These are phyloP conservation scores for Clarireedia sp. DNA, from an alignment of 2,329 filamentous ascomycete genomes.

Conservation along the genomic window DNA sequence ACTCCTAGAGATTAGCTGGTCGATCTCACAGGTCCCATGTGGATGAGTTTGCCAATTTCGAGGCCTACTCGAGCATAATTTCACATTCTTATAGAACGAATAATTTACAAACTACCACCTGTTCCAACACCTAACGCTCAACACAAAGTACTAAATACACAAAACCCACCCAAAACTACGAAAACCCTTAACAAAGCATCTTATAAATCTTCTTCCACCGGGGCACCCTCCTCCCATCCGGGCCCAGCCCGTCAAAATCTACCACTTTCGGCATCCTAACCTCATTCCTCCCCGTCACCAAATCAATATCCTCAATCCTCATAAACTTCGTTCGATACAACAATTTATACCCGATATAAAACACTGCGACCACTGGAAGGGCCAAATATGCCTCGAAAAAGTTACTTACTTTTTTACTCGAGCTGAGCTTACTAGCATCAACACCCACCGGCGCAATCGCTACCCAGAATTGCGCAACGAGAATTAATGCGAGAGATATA, in stretches of 20 bases:
- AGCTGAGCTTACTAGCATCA: constrained; percentile 30
- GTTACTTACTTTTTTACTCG: constrained; percentile 43
- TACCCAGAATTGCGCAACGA: constrained; percentile 60
- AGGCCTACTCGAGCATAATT: too few species aligned
- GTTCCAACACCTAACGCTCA: too few species aligned
- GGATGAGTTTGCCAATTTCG: too few species aligned
- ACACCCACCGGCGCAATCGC: constrained; percentile 66
- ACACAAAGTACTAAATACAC: too few species aligned
- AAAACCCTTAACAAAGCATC: neutral
- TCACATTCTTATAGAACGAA: too few species aligned
- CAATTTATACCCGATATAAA: constrained; percentile 72
- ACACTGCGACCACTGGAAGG: constrained; percentile 56
- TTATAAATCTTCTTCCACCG: neutral
- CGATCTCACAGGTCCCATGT: too few species aligned
- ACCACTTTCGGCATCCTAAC: constrained; percentile 37
- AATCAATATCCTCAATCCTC: constrained; percentile 66
- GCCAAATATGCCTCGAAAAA: constrained; percentile 72
- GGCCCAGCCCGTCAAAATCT: constrained; percentile 60
- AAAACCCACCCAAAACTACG: too few species aligned
- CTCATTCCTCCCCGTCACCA: constrained; percentile 77
- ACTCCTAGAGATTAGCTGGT: too few species aligned
- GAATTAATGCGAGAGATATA: constrained; percentile 39
- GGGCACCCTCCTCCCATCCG: neutral
- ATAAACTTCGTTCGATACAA: constrained; percentile 64
- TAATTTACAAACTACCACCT: too few species aligned